phyloP scores from a whole-genome alignment of 495 filamentous ascomycete species.

The Aspergillus leporis region DNA sequence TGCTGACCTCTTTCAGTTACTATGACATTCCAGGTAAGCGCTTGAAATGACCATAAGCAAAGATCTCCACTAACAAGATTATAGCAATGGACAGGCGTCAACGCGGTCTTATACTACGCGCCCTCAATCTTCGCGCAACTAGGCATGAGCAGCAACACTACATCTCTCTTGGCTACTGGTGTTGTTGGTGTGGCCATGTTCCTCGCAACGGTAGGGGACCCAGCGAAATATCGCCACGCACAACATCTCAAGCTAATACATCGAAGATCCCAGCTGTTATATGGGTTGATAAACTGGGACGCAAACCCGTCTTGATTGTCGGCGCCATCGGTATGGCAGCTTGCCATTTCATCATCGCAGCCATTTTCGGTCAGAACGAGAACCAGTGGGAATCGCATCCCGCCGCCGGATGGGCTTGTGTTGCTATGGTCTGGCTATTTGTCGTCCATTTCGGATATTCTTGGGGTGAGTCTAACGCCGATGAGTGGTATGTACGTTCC shows the following conservation, averaged over 20 bases:
- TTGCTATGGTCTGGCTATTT: constrained; percentile 49
- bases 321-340: constrained; percentile 66
- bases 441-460: constrained; percentile 74
- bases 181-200: constrained; percentile 70
- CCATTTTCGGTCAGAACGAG: constrained; percentile 62
- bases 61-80: not conserved
- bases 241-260: not conserved
- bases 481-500: not conserved
- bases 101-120: constrained; percentile 69
- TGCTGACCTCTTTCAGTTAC: not conserved
- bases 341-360: constrained; percentile 68
- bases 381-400: constrained; percentile 58
- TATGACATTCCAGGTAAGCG: constrained; percentile 4
- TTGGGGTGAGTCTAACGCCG: constrained; percentile 48
- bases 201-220: constrained; percentile 4
- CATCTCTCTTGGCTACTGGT: constrained; percentile 66
- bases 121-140: constrained; percentile 67
- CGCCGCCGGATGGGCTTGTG: constrained; percentile 69
- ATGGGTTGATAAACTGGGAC: constrained; percentile 57
- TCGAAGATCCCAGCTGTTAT: constrained; percentile 8
- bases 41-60: not conserved
- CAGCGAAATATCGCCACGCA: not conserved
- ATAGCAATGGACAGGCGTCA: constrained; percentile 42
- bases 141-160: constrained; percentile 56
- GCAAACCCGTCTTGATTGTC: constrained; percentile 61